Conservation (phyloP, 2,329 filamentous ascomycete genomes). For the Thermoascus crustaceus region DNA sequence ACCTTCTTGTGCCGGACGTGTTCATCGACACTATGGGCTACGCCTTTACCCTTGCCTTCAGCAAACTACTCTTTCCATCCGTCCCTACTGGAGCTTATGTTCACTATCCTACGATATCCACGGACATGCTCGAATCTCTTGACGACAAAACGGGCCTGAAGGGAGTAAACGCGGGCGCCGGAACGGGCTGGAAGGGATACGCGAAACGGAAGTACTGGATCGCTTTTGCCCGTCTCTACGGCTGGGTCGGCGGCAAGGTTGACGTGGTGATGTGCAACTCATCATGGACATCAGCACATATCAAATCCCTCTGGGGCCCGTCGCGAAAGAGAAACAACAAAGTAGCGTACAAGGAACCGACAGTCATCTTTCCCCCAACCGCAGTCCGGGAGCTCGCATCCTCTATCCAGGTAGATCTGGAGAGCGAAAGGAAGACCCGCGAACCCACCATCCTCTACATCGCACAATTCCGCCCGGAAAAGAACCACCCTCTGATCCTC, state of each 20-base stretch:
- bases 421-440: constrained; percentile 61
- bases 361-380: constrained; percentile 83
- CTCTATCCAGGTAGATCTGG: constrained; percentile 61
- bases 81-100: constrained; percentile 89
- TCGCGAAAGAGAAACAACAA: constrained; percentile 27
- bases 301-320: constrained; percentile 69
- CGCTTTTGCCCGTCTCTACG: constrained; percentile 74
- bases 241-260: constrained; percentile 69
- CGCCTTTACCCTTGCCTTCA: constrained; percentile 77
- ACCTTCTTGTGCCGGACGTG: constrained; percentile 82
- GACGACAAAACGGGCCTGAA: constrained; percentile 56
- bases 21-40: constrained; percentile 99
- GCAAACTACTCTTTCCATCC: constrained; percentile 68
- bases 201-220: constrained; percentile 80
- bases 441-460: constrained; percentile 78
- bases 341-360: constrained; percentile 41
- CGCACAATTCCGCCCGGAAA: constrained; percentile 94
- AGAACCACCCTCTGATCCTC: constrained; percentile 85
- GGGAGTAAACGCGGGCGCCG: constrained; percentile 78
- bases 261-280: constrained; percentile 98
- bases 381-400: constrained; percentile 76
- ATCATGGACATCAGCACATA: constrained; percentile 82
- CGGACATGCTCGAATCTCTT: constrained; percentile 86
- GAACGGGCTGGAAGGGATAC: constrained; percentile 60
- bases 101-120: constrained; percentile 96